phyloP scores from a whole-genome alignment of 1,139 yeast genomes.

The Hyphopichia fennica region DNA sequence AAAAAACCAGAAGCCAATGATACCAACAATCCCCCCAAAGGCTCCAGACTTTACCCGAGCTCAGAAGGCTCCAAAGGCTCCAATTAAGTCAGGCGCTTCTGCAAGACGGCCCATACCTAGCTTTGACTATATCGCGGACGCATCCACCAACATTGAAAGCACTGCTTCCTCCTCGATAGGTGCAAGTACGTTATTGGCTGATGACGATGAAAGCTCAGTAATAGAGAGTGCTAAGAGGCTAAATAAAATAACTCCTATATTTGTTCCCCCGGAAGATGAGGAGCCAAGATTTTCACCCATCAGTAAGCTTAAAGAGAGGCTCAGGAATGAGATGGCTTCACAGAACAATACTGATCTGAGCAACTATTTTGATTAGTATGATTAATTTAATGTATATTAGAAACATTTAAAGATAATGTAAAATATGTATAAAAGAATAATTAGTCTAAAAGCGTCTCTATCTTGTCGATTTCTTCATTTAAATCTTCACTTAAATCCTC shows the following conservation, averaged over 20 bases:
- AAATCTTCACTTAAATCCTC: constrained; percentile 13
- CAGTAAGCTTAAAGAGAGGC: constrained; percentile 25
- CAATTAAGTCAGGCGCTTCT: neutral
- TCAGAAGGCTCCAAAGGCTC: neutral
- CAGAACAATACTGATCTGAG: neutral
- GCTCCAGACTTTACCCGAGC: constrained; percentile 26
- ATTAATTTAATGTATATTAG: neutral
- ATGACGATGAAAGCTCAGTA: constrained; percentile 16
- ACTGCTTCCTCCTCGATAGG: constrained; percentile 6
- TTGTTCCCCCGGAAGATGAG: constrained; percentile 34
- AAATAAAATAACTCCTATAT: constrained; percentile 39
- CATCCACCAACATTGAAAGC: neutral
- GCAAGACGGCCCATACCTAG: no score
- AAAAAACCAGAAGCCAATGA: constrained; percentile 1
- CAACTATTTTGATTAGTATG: neutral
- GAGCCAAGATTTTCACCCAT: constrained; percentile 37
- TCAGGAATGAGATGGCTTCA: constrained; percentile 1
- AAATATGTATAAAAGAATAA: neutral
- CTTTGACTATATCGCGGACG: neutral
- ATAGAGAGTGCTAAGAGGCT: constrained; percentile 41
- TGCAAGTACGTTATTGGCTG: constrained; percentile 3
- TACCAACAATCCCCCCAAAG: constrained; percentile 26
- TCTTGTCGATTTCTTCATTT: constrained; percentile 16
- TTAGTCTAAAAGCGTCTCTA: constrained; percentile 8
- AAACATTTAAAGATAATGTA: neutral